Evolutionary conservation across 2,329 filamentous ascomycete genomes (phyloP).

Genomic region (Colletotrichum sp.): DNA sequence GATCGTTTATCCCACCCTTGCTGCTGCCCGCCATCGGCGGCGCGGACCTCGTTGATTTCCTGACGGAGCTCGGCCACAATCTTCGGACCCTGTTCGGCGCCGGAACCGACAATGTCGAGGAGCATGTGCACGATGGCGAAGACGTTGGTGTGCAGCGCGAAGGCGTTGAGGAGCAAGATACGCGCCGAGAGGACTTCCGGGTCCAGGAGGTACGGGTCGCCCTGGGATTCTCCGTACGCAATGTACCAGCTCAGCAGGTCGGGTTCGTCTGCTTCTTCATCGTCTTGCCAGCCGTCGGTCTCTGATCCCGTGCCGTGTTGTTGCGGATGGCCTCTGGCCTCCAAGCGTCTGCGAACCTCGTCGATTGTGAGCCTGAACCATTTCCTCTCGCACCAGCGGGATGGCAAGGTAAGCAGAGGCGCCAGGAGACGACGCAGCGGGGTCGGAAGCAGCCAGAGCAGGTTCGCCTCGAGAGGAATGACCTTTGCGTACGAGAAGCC

Average conservation of each 20-base stretch:
- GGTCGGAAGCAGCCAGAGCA: not conserved
- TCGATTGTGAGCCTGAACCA: not conserved
- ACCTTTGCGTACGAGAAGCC: not conserved
- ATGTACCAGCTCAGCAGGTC: not conserved
- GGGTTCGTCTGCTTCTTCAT: not conserved
- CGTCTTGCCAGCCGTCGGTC: not conserved
- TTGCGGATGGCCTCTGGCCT: not conserved
- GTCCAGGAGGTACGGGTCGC: slow-evolving; percentile 28
- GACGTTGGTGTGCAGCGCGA: slow-evolving; percentile 40
- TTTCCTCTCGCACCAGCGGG: not conserved
- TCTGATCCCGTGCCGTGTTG: not conserved
- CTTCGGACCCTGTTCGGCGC: not conserved
- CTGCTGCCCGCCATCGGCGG: slow-evolving; percentile 27
- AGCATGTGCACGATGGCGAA: slow-evolving; percentile 40
- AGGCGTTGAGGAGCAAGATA: slow-evolving; percentile 23
- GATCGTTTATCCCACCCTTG: slow-evolving; percentile 36
- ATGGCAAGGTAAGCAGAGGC: not conserved
- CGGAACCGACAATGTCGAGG: slow-evolving; percentile 24
- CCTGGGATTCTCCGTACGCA: slow-evolving; percentile 3
- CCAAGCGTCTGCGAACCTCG: not conserved
- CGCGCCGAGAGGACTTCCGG: slow-evolving; percentile 30
- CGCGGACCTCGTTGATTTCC: slow-evolving; percentile 47
- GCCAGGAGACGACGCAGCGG: not conserved
- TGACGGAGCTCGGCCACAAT: slow-evolving; percentile 45
- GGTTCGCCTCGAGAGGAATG: not conserved